These are phyloP conservation scores for Glutinoglossum americanum DNA, from an alignment of 495 filamentous ascomycete genomes.

Conservation along the genomic window DNA sequence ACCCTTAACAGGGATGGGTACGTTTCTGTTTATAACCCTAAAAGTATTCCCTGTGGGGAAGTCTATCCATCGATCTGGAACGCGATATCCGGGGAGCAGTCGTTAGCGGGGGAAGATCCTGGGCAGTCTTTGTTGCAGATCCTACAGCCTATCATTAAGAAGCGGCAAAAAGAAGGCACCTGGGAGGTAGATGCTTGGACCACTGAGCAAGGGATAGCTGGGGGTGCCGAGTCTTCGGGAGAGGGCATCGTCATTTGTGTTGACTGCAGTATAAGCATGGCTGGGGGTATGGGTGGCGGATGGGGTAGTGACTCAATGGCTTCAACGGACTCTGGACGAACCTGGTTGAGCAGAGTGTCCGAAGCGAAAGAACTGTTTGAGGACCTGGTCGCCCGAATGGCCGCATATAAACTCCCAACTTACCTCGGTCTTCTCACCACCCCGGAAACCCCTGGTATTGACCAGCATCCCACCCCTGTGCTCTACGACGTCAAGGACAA, in stretches of 20 bases:
- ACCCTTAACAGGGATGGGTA: no score
- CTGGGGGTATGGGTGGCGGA: background rate
- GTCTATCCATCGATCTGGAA: background rate
- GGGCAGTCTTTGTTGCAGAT: background rate
- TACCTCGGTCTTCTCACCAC: constrained; percentile 9
- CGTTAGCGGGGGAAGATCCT: background rate
- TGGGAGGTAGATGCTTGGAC: constrained; percentile 10
- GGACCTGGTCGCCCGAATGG: constrained; percentile 5
- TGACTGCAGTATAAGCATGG: constrained; percentile 8
- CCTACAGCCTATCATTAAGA: background rate
- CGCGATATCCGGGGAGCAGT: background rate
- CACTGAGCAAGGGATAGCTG: constrained; percentile 4
- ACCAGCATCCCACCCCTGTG: constrained; percentile 1
- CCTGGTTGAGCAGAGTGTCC: constrained; percentile 5
- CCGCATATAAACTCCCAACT: constrained; percentile 5
- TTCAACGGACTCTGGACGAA: background rate
- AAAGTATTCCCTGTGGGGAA: background rate
- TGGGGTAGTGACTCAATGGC: background rate
- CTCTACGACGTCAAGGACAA: constrained; percentile 10
- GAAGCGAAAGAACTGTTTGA: constrained; percentile 8
- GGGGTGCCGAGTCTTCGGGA: constrained; percentile 4
- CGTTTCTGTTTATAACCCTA: constrained; percentile 6
- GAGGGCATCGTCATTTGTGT: constrained; percentile 10
- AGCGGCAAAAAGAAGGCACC: constrained; percentile 4
- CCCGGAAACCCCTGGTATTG: background rate